Evolutionary conservation across 179 eudicot genomes (phyloP).

Genomic region (Beta corolliflora): DNA sequence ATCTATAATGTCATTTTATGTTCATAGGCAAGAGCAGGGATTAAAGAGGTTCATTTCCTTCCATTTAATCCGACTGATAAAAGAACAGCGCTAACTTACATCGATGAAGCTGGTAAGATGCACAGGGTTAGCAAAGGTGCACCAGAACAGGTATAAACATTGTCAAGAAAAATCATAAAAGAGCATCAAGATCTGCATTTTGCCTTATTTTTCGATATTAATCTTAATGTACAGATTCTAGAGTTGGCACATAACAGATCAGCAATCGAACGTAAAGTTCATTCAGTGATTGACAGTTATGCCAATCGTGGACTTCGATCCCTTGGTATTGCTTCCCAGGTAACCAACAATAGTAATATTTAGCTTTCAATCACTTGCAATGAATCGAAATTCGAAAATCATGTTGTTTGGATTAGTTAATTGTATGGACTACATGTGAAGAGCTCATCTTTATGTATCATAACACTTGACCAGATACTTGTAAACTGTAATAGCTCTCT

Average conservation of each 20-base stretch:
- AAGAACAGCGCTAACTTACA: conserved; percentile 71
- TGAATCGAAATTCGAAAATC: too few relatives aligned
- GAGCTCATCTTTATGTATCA: too few relatives aligned
- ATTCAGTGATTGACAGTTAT: conserved; percentile 32
- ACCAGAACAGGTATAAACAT: conserved; percentile 65
- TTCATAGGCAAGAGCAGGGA: conserved; percentile 63
- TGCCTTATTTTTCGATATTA: background rate
- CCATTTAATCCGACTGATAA: conserved; percentile 79
- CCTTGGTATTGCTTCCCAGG: conserved; percentile 45
- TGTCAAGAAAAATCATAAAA: background rate
- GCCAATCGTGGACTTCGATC: conserved; percentile 45
- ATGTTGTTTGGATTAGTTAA: too few relatives aligned
- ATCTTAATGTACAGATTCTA: conserved; percentile 40
- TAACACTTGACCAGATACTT: too few relatives aligned
- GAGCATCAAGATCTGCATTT: background rate
- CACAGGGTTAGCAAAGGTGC: conserved; percentile 85
- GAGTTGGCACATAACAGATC: conserved; percentile 51
- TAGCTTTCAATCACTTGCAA: too few relatives aligned
- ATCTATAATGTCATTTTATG: background rate
- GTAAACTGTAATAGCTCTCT: too few relatives aligned
- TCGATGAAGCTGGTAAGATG: conserved; percentile 62
- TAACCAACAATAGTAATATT: background rate
- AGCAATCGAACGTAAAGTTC: conserved; percentile 33
- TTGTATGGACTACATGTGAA: too few relatives aligned
- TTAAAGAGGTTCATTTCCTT: conserved; percentile 71